phyloP scores from a whole-genome alignment of 2,329 filamentous ascomycete species.

The Aspergillus pseudoterreus region DNA sequence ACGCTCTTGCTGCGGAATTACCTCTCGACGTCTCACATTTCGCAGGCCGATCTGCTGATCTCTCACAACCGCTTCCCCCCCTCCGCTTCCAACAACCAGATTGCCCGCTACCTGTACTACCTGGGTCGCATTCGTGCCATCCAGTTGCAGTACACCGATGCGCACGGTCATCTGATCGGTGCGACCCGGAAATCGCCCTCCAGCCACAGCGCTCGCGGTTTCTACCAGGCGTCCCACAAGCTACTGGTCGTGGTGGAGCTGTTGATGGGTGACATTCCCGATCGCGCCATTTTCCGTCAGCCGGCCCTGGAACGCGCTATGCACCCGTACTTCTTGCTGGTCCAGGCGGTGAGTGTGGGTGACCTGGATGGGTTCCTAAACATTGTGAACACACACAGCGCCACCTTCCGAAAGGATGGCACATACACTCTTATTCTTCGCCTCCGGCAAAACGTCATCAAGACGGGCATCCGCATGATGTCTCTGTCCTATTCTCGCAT shows the following conservation, averaged over 20 bases:
- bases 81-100: conserved; percentile 94
- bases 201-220: conserved; percentile 82
- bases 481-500: conserved; percentile 97
- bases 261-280: conserved; percentile 97
- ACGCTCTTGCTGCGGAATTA: conserved; percentile 94
- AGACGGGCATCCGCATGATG: conserved; percentile 99
- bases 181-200: conserved; percentile 94
- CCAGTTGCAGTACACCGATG: conserved; percentile 94
- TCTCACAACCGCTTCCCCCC: conserved; percentile 94
- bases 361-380: conserved; percentile 91
- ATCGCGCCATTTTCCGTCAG: conserved; percentile 89
- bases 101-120: conserved; percentile 96
- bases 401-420: conserved; percentile 85
- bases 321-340: conserved; percentile 88
- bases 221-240: conserved; percentile 95
- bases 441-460: conserved; percentile 97
- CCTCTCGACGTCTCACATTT: conserved; percentile 91
- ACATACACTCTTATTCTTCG: conserved; percentile 95
- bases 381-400: conserved; percentile 74
- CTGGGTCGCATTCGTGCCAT: conserved; percentile 94
- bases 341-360: conserved; percentile 93
- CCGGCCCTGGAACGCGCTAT: conserved; percentile 81
- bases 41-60: conserved; percentile 91
- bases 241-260: conserved; percentile 94
- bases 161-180: conserved; percentile 87